Evolutionary conservation across 805 yeast genomes (phyloP), one percentile per base, ranked within the genome.

Genomic region (Hanseniaspora guilliermondii): DNA sequence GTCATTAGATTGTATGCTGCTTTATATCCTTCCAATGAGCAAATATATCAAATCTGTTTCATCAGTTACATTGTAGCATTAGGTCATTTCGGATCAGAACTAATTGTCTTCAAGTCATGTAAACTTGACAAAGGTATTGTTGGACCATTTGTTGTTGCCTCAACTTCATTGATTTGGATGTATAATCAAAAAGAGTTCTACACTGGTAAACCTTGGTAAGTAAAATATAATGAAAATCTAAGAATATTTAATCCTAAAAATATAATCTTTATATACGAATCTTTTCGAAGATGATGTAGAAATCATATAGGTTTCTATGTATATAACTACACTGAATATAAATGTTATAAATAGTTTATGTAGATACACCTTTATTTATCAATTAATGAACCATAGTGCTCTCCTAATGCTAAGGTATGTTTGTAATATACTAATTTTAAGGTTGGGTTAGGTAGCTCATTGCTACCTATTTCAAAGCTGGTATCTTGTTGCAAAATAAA

Each of bases 1-100:
- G 73, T 91, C 32, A 82, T 93, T 47, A 79, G 98, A 65, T 75
- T 82, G 59, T 87, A 85, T 66, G 96, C 95, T 55, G 94, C 97
- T 14, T 85, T 83, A 69, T 73, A 85, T 64, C 72, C 85, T 56
- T 72, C 73, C 53, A 80, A 82, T 60, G 79, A 79, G 24, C 84
- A 82, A 59, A 79, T 89, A 53, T 93, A 79, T 68, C 80, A 85
- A 61, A 73, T 93, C 60, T 83, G 89, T 19, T 77, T 86, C 61
- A 82, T 84, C 68, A 82, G 94, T 9, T 93, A 85, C 65, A 68
- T 78, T 44, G 79, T 93, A 58, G 98, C 98, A 2, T 79, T 84
- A 46, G 71, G 76, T 60, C 98, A 93, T 71, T 93, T 93, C 62
- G 76, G 79, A 48, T 60, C 80, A 37, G 98, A 93, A 68, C 86